Evolutionary conservation across 306 rosid genomes (phyloP).

Genomic region (Citrullus amarus): DNA sequence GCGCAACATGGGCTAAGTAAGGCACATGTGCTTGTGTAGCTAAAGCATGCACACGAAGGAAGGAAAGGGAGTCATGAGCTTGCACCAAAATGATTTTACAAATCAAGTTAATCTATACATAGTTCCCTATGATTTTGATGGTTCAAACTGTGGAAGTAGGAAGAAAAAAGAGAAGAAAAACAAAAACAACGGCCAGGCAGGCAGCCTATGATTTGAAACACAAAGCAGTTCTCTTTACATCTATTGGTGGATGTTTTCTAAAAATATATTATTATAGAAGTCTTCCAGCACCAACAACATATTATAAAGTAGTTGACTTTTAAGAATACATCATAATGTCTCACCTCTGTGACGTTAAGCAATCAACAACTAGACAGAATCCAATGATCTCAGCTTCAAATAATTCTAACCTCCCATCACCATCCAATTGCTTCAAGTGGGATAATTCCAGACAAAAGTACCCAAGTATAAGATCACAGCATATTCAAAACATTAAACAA

Average conservation of each 20-base stretch:
- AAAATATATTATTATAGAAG: neutral
- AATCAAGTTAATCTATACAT: too few relatives aligned
- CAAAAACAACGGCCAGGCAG: neutral
- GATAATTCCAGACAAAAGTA: neutral
- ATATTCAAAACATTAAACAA: neutral
- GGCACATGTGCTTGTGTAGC: too few relatives aligned
- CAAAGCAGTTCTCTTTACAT: neutral
- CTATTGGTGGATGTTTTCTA: neutral
- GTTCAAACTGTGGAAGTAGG: too few relatives aligned
- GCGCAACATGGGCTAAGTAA: too few relatives aligned
- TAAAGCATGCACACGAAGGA: too few relatives aligned
- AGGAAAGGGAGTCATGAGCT: too few relatives aligned
- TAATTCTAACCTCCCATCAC: neutral
- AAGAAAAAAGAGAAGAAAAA: too few relatives aligned
- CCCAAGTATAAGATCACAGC: neutral
- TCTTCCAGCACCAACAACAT: neutral
- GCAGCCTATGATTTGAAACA: neutral
- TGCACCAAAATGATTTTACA: too few relatives aligned
- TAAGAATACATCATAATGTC: neutral
- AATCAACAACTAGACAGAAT: neutral
- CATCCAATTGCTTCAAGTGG: neutral
- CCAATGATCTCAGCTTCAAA: neutral
- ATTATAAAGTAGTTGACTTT: neutral
- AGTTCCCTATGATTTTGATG: too few relatives aligned
- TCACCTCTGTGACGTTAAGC: neutral